A percentile compares a stretch with the other conserved stretches of the same genome.
Evolutionary conservation across 2,329 filamentous ascomycete genomes (phyloP).

Genomic region (Pestalotiopsis fici): DNA sequence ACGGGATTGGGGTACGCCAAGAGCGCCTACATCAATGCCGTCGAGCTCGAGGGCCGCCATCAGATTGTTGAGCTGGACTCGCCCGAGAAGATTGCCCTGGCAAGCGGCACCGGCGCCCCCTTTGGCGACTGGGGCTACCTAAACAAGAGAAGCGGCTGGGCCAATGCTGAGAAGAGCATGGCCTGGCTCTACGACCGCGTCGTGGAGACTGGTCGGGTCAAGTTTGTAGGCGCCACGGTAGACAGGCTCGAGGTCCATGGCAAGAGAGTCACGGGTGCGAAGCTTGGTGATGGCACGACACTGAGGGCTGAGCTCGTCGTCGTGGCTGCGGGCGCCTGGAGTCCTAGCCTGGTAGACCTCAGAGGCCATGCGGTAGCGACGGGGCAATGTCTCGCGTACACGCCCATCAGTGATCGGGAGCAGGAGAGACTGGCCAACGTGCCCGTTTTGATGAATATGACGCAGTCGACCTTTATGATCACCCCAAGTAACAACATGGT

Average conservation of each 20-base stretch:
- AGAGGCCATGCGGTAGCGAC: constrained; percentile 76
- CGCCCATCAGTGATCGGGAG: constrained; percentile 73
- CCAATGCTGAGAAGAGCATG: constrained; percentile 73
- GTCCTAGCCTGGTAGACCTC: constrained; percentile 74
- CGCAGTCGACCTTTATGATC: constrained; percentile 73
- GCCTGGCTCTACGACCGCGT: constrained; percentile 59
- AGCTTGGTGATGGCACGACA: constrained; percentile 47
- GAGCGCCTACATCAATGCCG: constrained; percentile 64
- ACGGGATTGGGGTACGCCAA: constrained; percentile 60
- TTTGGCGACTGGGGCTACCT: constrained; percentile 71
- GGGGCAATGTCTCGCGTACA: constrained; percentile 78
- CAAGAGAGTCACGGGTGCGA: constrained; percentile 56
- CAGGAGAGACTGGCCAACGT: constrained; percentile 63
- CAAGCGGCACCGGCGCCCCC: constrained; percentile 48
- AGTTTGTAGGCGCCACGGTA: constrained; percentile 54
- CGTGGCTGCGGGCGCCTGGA: constrained; percentile 88
- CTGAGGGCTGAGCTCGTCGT: constrained; percentile 72
- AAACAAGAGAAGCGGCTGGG: constrained; percentile 78
- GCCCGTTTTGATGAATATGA: constrained; percentile 74
- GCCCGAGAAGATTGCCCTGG: constrained; percentile 42
- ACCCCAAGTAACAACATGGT: constrained; percentile 64
- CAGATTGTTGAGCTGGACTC: constrained; percentile 48
- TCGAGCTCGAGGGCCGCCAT: constrained; percentile 33
- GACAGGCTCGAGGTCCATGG: constrained; percentile 40
- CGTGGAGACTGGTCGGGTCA: constrained; percentile 54